Percentiles rank a stretch among this genome's conserved stretches.
These are phyloP conservation scores for Vanilla planifolia DNA, from an alignment of 106 monocot species.

Conservation along the genomic window DNA sequence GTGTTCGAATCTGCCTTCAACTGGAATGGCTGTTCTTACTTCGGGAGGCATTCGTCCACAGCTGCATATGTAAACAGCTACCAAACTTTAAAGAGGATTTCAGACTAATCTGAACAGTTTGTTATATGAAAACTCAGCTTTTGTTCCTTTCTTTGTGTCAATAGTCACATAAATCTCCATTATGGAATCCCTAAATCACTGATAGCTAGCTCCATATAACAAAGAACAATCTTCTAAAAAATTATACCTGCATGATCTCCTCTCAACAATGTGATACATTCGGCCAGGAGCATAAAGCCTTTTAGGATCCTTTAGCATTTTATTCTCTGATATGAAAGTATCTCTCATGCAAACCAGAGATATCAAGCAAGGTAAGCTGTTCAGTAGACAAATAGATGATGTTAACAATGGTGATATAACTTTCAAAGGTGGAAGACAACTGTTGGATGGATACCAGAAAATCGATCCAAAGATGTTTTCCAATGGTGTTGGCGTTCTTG, in stretches of 20 bases:
- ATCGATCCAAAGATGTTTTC: conserved; percentile 59
- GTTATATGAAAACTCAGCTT: too few species aligned
- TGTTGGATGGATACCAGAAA: conserved; percentile 38
- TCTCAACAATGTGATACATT: conserved; percentile 60
- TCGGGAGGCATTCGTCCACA: conserved; percentile 40
- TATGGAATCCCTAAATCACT: neutral
- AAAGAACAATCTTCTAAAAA: neutral
- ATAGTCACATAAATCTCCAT: neutral
- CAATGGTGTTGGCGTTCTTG: conserved; percentile 52
- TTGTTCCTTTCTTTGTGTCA: too few species aligned
- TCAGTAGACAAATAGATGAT: conserved; percentile 21
- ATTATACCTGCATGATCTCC: conserved; percentile 47
- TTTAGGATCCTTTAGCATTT: conserved; percentile 45
- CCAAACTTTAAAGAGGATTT: too few species aligned
- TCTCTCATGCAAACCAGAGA: conserved; percentile 56
- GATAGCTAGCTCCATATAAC: neutral
- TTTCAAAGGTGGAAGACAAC: neutral
- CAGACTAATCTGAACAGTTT: too few species aligned
- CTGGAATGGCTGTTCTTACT: conserved; percentile 51
- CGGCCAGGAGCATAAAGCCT: conserved; percentile 61
- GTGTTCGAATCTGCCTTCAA: conserved; percentile 54
- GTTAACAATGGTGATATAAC: conserved; percentile 4
- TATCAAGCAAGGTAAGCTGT: conserved; percentile 62
- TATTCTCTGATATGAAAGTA: conserved; percentile 50
- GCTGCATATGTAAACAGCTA: conserved; percentile 8